Base-by-base conservation (phyloP, 129 eudicot species). In the Centrapalus pauciflorus region DNA sequence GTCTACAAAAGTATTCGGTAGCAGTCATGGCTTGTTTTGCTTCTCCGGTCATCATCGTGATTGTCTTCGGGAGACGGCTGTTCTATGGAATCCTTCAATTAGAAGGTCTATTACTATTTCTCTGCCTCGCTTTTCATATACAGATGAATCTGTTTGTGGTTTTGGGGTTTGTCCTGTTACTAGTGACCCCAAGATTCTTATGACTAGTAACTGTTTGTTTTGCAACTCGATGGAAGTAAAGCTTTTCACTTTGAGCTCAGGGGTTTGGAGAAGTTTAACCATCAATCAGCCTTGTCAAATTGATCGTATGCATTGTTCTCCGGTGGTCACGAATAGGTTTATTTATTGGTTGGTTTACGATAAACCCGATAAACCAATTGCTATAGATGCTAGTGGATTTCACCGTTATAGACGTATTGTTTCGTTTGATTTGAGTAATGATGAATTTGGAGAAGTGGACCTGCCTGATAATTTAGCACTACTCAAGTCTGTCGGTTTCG, bases 111-210 rank as follows among this genome's bases (percentile, higher is more conserved):
- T 60, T 60, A 0, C 3, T 20, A 60, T 61, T 10, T 7, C 7
- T 14, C 10, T 57, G 25, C 41, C 64, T 28, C n/a, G n/a, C n/a
- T n/a, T n/a, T n/a, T n/a, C n/a, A 13, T 0, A 30, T 4, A 3
- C 67, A 3, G 72, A 13, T 68, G 49, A 1, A 26, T 63, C 69
- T 37, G 77, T 57, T 29, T 52, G 79, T 21, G 84, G 80, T 49
- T 34, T 35, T 61, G 51, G 50, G 19, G 32, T 20, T 37, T 61
- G 29, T 61, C 20, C 33, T 20, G 0, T 1, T 1, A 20, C 49
- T 4, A 4, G n/a, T 34, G 30, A 59, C 26, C 65, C 65, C 17
- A 59, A 17, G 3, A 9, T 58, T 30, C 27, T 33, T 3, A 33
- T 16, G 52, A n/a, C 13, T 81, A 76, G 82, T 62, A 66, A 23